Evolutionary conservation across 2,329 filamentous ascomycete genomes (phyloP).

Genomic region (Aspergillus sp.): DNA sequence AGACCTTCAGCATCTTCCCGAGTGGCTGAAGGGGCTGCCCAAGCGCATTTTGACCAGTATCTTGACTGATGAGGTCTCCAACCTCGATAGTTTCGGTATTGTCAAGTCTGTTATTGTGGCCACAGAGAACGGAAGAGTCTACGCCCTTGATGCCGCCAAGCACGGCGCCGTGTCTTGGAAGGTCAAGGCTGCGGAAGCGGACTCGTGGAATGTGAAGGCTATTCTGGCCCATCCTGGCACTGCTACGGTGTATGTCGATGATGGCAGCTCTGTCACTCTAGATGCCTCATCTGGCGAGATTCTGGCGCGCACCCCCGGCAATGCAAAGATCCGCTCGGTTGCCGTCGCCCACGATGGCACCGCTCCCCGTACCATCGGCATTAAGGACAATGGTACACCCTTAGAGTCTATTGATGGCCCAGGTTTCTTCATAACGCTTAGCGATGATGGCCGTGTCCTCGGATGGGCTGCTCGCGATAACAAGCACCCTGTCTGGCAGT

Average conservation of each 20-base stretch:
- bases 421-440: slow-evolving; percentile 45
- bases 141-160: slow-evolving; percentile 75
- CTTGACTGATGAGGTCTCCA: slow-evolving; percentile 56
- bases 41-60: slow-evolving; percentile 67
- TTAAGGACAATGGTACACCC: slow-evolving; percentile 40
- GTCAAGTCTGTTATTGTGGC: slow-evolving; percentile 81
- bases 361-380: slow-evolving; percentile 31
- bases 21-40: slow-evolving; percentile 70
- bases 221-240: slow-evolving; percentile 64
- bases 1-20: slow-evolving; percentile 73
- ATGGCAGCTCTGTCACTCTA: slow-evolving; percentile 63
- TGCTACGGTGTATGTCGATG: slow-evolving; percentile 61
- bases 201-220: slow-evolving; percentile 67
- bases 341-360: slow-evolving; percentile 31
- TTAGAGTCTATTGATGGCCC: slow-evolving; percentile 33
- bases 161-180: slow-evolving; percentile 77
- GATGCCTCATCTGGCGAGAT: slow-evolving; percentile 48
- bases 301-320: slow-evolving; percentile 32
- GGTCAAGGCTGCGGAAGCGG: slow-evolving; percentile 62
- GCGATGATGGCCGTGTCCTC: slow-evolving; percentile 43
- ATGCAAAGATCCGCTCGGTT: slow-evolving; percentile 35
- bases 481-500: slow-evolving; percentile 66
- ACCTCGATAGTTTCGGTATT: slow-evolving; percentile 72
- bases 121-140: slow-evolving; percentile 75
- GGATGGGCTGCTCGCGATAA: slow-evolving; percentile 46